Base-by-base conservation (phyloP, 345 rosid genomes). In the Jatropha curcas region DNA sequence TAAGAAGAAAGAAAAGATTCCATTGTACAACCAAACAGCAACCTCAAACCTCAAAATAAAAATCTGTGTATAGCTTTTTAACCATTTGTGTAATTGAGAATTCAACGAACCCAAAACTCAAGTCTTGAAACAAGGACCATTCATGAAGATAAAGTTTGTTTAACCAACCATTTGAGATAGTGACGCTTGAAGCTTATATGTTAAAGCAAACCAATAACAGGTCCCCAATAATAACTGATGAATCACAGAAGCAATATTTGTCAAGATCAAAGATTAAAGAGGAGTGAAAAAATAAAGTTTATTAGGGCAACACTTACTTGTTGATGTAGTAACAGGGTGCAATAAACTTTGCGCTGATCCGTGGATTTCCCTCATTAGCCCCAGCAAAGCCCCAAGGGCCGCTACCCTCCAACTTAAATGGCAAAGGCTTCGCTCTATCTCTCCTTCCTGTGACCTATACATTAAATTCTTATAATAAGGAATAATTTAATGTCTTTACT, bases 311-410 rank as follows among this genome's bases (percentile, higher is more conserved):
- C 22, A 72, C 89, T 76, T 75, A 95, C 98, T 92, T 95, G 74
- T 95, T 95, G 14, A 89, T 68, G 67, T 84, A 85, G 77, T 95
- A 95, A 82, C 99, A 92, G 4, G 98, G 99, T 66, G 99, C 98
- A 39, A 91, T 76, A 70, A 95, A 95, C 79, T 89, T 85, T 7
- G 97, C 85, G 57, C 86, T 92, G 74, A 95, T 95, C 79, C 59
- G 82, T 28, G 99, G 99, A 70, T 80, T 92, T 24, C 89, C 97
- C 27, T 95, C 93, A 74, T 87, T 95, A 30, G 92, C 85, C 70
- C 99, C 99, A 59, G 86, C 82, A 77, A 88, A 95, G 73, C 97
- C 99, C 98, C 97, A 91, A 31, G 88, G 88, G 17, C 99, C 99
- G 56, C 82, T 86, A 61, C 89, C 82, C 67, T 91, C 97, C 83